Evolutionary conservation across 345 rosid genomes (phyloP), one percentile per base, ranked within the genome.

Genomic region (Eucalyptus sp.): DNA sequence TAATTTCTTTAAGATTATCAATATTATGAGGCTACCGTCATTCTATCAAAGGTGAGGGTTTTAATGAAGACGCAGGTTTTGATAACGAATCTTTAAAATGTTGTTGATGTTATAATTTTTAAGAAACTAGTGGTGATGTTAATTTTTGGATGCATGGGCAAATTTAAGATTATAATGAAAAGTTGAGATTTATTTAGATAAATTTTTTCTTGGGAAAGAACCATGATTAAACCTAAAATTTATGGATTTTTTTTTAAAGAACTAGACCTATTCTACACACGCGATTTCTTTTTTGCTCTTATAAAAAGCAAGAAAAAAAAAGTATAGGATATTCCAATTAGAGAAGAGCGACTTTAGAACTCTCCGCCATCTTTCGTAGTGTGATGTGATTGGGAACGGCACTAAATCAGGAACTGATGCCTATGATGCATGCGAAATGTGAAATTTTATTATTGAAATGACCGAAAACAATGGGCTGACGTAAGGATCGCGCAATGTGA

Each of bases 11-110:
- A 16, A 76, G 5, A 76, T 37, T 10, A 20, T 41, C 14, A 76
- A 11, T 22, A 76, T 37, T 0, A 37, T 1, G 29, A 37, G 27
- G 1, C 12, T 2, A 10, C 0, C 2, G 8, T 18, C 2, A 22
- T 17, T 33, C 25, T 12, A 71, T 71, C 7, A 3, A 3, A 71
- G 12, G 43, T 8, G 46, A 41, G 4, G 1, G 16, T 41, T 25
- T 20, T 37, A 22, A 76, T 41, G 29, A 41, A 41, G 15, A 11
- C 2, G 1, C 1, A 1, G 4, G 27, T 41, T 37, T 7, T 20
- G 13, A 37, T 41, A 20, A 41, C 2, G 1, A 76, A 41, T 7
- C 13, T 76, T 3, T 20, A 41, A 41, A 11, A 41, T 10, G 48
- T 0, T 5, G 4, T 8, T 37, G 24, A 37, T 20, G 18, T 18